phyloP scores from a whole-genome alignment of 352 stramenopile genomes.

The Globisporangium polare region DNA sequence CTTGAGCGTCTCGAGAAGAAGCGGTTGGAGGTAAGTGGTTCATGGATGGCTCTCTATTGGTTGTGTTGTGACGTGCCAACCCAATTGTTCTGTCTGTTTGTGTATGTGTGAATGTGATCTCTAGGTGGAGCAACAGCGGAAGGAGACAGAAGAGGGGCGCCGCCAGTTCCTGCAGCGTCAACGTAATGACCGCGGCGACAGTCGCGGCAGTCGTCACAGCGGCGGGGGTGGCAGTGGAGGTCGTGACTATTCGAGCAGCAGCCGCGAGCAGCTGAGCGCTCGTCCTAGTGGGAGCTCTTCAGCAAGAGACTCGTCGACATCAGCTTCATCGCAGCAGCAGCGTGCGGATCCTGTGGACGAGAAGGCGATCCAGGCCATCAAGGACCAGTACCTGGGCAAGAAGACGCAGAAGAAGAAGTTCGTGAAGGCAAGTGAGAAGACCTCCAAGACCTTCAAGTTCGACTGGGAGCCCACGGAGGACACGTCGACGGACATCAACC shows the following conservation, averaged over 20 bases:
- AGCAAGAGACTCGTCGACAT: not conserved
- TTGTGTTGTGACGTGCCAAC: not conserved
- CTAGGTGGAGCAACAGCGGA: conserved; percentile 55
- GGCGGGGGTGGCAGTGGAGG: conserved; percentile 6
- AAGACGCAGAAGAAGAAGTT: conserved; percentile 86
- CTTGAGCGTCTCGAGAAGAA: conserved; percentile 71
- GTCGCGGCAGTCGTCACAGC: conserved; percentile 4
- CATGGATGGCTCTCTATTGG: not conserved
- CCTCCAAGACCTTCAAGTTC: conserved; percentile 93
- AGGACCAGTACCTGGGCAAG: conserved; percentile 89
- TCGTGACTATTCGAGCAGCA: not conserved
- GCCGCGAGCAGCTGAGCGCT: not conserved
- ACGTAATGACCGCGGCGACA: conserved; percentile 28
- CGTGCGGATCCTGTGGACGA: conserved; percentile 43
- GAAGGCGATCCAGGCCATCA: conserved; percentile 77
- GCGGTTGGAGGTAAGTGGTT: conserved; percentile 34
- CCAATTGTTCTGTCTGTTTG: not conserved
- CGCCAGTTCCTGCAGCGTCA: conserved; percentile 65
- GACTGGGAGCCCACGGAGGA: conserved; percentile 93
- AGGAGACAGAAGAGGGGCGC: conserved; percentile 48
- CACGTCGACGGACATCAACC: conserved; percentile 89
- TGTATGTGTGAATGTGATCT: not conserved
- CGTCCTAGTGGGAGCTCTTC: conserved; percentile 8
- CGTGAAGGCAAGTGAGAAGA: conserved; percentile 92
- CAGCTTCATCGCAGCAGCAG: conserved; percentile 8